Percentiles rank a stretch among this genome's conserved stretches.
phyloP scores from a whole-genome alignment of 2,329 filamentous ascomycete genomes.

The Berkeleyomyces basicola region DNA sequence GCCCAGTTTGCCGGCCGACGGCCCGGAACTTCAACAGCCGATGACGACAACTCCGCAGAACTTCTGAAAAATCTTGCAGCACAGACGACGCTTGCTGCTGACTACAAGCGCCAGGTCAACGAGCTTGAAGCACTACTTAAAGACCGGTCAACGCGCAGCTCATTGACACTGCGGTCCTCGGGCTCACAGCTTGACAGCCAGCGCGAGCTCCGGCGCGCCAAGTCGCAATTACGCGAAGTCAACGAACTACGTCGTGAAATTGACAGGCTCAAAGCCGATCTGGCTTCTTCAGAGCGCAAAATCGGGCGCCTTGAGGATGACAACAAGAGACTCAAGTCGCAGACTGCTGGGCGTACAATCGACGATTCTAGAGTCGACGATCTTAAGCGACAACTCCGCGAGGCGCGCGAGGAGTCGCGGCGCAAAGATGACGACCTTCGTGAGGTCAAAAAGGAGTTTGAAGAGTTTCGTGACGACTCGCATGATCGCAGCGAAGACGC shows the following conservation, averaged over 20 bases:
- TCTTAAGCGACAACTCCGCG: constrained; percentile 22
- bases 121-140: constrained; percentile 38
- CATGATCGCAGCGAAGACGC: constrained; percentile 38
- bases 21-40: constrained; percentile 2
- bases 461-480: constrained; percentile 35
- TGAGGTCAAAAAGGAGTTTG: constrained; percentile 35
- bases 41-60: constrained; percentile 29
- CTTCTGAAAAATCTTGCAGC: constrained; percentile 37
- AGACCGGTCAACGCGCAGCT: constrained; percentile 24
- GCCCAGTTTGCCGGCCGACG: constrained; percentile 16
- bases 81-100: constrained; percentile 39
- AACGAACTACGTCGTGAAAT: constrained; percentile 35
- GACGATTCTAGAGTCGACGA: constrained; percentile 7
- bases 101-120: constrained; percentile 43
- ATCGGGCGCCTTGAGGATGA: constrained; percentile 24
- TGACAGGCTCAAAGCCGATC: constrained; percentile 32
- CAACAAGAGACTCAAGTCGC: constrained; percentile 19
- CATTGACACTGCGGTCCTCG: constrained; percentile 32
- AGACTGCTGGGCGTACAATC: constrained; percentile 15
- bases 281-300: constrained; percentile 31
- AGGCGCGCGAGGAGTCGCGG: constrained; percentile 27
- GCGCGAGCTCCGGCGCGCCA: constrained; percentile 36
- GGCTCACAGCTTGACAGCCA: constrained; percentile 35
- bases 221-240: constrained; percentile 36
- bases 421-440: constrained; percentile 34